phyloP scores from a whole-genome alignment of 129 eudicot species.

The Tagetes erecta region DNA sequence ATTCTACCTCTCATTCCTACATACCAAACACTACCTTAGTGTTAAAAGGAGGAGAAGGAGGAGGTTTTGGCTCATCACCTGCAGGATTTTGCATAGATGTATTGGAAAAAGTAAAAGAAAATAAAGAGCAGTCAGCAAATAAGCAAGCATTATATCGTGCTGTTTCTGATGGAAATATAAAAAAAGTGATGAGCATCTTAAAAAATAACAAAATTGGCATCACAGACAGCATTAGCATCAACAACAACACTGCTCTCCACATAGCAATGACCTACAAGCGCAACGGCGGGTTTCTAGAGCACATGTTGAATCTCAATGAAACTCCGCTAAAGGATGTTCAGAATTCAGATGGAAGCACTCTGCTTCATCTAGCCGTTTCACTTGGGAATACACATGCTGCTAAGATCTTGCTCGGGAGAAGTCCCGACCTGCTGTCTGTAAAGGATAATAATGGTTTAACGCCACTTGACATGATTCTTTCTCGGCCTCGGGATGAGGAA shows the following conservation, averaged over 20 bases:
- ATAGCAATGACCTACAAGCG: neutral
- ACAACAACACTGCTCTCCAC: slow-evolving; percentile 12
- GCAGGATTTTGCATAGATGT: too few relatives aligned
- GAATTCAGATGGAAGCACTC: slow-evolving; percentile 3
- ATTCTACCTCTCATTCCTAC: too few relatives aligned
- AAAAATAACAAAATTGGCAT: too few relatives aligned
- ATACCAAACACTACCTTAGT: too few relatives aligned
- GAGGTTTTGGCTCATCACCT: too few relatives aligned
- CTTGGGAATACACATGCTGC: slow-evolving; percentile 4
- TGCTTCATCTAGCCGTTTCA: neutral
- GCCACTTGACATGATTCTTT: neutral
- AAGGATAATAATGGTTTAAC: neutral
- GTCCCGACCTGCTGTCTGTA: neutral
- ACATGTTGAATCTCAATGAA: neutral
- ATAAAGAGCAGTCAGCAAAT: too few relatives aligned
- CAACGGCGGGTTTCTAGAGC: neutral
- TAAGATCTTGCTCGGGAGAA: neutral
- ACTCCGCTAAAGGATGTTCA: neutral
- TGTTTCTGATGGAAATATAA: too few relatives aligned
- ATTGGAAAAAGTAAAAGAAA: too few relatives aligned
- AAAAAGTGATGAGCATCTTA: too few relatives aligned
- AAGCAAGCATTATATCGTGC: too few relatives aligned
- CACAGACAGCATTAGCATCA: too few relatives aligned
- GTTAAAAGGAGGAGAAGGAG: too few relatives aligned
- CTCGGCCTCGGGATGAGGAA: neutral